These are phyloP conservation scores for Neobulgaria alba DNA, from an alignment of 2,329 filamentous ascomycete species.

Conservation along the genomic window DNA sequence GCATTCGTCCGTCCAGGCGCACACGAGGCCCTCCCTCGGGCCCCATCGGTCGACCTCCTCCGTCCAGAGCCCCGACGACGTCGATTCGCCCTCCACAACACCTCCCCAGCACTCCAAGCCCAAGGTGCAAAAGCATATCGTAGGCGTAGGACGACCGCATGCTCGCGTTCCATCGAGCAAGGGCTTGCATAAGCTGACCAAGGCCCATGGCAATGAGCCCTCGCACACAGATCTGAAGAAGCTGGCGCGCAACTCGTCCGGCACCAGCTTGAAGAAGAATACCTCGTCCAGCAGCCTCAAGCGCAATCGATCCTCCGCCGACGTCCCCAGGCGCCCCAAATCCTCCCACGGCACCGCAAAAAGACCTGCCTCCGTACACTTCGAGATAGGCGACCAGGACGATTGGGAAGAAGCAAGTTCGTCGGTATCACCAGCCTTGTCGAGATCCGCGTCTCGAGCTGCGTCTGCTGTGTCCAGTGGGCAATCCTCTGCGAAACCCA, in stretches of 20 bases:
- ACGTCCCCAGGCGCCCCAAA: conserved; percentile 43
- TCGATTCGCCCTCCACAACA: conserved; percentile 22
- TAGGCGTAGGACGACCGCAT: conserved; percentile 20
- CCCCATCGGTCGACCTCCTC: conserved; percentile 21
- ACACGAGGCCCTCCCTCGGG: conserved; percentile 14
- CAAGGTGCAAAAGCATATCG: conserved; percentile 26
- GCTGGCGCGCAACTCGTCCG: conserved; percentile 20
- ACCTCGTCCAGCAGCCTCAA: conserved; percentile 46
- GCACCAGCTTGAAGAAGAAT: conserved; percentile 40
- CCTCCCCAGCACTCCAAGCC: conserved; percentile 21
- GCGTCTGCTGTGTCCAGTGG: conserved; percentile 31
- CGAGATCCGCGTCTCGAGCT: conserved; percentile 33
- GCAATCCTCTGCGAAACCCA: conserved; percentile 38
- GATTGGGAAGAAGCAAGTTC: conserved; percentile 61
- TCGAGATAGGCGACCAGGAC: conserved; percentile 48
- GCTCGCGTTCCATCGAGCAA: conserved; percentile 25
- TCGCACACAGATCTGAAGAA: conserved; percentile 25
- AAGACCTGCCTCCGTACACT: conserved; percentile 50
- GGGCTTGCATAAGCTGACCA: conserved; percentile 23
- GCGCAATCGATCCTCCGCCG: conserved; percentile 51
- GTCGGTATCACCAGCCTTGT: conserved; percentile 52
- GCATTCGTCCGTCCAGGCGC: conserved; percentile 15
- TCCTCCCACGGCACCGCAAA: conserved; percentile 43
- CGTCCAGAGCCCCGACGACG: conserved; percentile 15
- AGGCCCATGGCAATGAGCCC: conserved; percentile 20